phyloP scores from a whole-genome alignment of 345 rosid species.

The Draba incana region DNA sequence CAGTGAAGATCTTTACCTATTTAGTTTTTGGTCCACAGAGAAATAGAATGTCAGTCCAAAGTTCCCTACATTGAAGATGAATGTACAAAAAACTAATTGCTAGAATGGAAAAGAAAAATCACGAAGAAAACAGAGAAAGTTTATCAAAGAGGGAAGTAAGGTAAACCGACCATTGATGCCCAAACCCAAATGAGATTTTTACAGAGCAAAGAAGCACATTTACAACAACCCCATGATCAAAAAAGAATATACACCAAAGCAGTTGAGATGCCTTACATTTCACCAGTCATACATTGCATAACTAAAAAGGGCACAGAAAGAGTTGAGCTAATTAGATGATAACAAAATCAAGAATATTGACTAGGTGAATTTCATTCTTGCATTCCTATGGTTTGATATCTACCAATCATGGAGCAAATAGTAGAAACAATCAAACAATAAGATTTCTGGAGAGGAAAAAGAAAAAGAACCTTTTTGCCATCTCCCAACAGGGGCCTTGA shows the following conservation, averaged over 20 bases:
- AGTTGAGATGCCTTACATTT: neutral
- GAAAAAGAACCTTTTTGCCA: constrained; percentile 88
- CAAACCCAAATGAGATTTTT: neutral
- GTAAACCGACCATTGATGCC: neutral
- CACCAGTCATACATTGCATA: neutral
- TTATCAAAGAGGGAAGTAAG: neutral
- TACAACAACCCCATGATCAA: no score
- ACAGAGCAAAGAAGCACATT: no score
- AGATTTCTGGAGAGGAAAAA: neutral
- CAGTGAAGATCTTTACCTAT: constrained; percentile 95
- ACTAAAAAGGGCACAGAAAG: neutral
- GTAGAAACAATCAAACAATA: neutral
- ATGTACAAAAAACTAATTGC: neutral
- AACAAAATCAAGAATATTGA: neutral
- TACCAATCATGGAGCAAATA: constrained; percentile 6
- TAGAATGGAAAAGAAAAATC: neutral
- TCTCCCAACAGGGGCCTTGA: constrained; percentile 97
- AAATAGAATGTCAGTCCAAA: constrained; percentile 26
- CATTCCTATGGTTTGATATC: neutral
- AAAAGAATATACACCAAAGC: neutral
- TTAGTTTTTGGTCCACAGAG: neutral
- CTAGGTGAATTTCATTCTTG: neutral
- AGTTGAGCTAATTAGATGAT: neutral
- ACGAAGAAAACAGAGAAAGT: neutral
- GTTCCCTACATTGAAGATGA: neutral